Evolutionary conservation across 2,329 filamentous ascomycete genomes (phyloP).

Genomic region (Xylaria multiplex): DNA sequence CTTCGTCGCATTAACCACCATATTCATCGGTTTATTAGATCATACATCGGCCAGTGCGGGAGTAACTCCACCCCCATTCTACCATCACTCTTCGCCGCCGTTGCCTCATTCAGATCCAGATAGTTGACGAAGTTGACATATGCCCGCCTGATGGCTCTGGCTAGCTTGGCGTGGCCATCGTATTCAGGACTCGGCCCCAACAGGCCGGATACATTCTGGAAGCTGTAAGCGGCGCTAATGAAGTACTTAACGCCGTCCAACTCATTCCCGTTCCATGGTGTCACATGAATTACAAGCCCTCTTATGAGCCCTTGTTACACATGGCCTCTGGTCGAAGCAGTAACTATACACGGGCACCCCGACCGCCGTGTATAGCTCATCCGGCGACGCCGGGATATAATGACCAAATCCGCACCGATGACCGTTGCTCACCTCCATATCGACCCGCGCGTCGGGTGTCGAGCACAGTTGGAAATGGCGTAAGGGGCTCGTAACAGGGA

Average conservation of each 20-base stretch:
- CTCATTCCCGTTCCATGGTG: slow-evolving; percentile 51
- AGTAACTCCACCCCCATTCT: slow-evolving; percentile 20
- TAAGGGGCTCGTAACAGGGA: slow-evolving; percentile 59
- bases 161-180: slow-evolving; percentile 51
- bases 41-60: slow-evolving; percentile 41
- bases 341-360: slow-evolving; percentile 57
- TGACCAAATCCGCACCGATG: slow-evolving; percentile 60
- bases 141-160: slow-evolving; percentile 53
- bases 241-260: slow-evolving; percentile 59
- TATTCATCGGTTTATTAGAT: slow-evolving; percentile 54
- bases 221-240: slow-evolving; percentile 60
- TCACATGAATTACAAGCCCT: no score
- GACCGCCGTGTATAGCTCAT: slow-evolving; percentile 54
- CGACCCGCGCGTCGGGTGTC: slow-evolving; percentile 48
- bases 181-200: slow-evolving; percentile 58
- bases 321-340: slow-evolving; percentile 58
- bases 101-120: slow-evolving; percentile 54
- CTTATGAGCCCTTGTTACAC: no score
- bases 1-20: slow-evolving; percentile 57
- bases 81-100: neutral
- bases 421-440: slow-evolving; percentile 58
- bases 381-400: slow-evolving; percentile 58
- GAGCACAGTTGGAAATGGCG: slow-evolving; percentile 52
- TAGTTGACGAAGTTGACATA: slow-evolving; percentile 57
- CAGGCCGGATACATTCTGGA: slow-evolving; percentile 60